Evolutionary conservation across 2,329 filamentous ascomycete genomes (phyloP), one percentile per base, ranked within the genome.

Genomic region (Grosmannia serpens): DNA sequence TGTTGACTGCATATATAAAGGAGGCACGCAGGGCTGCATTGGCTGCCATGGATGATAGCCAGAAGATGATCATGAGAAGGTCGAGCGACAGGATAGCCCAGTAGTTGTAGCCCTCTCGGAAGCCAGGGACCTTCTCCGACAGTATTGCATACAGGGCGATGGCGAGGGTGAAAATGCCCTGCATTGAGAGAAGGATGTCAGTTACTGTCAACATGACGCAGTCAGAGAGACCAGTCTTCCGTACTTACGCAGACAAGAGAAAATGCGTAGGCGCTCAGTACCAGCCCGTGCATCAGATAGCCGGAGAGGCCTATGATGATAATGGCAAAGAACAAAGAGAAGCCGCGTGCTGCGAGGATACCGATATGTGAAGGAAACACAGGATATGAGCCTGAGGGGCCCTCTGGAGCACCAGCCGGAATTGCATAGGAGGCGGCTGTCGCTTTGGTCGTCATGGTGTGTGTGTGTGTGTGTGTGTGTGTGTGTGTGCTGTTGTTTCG

Each of bases 11-110:
- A 24, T 56, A 35, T 3, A 35, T 63, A 61, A 70, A 70, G 10
- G 59, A 20, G 6, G 61, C 62, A 11, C 69, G 65, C n/a, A 66
- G 62, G 1, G 65, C 65, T 22, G 68, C 68, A 44, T 65, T 65
- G 54, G 68, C 62, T 24, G 64, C 69, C 63, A 69, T 62, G n/a
- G 68, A 69, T 3, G 68, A 61, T 7, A 70, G 65, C 69, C 68
- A 70, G 33, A 70, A 64, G 60, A 70, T 62, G 46, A 63, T 62
- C 66, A 70, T 68, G 27, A 68, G 38, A n/a, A 67, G 55, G 55
- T 70, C 68, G 13, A 70, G 65, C 1, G 67, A 56, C 22, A 70
- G 58, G 22, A 68, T 58, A 2, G 69, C 68, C 68, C 68, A 70
- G 62, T 69, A 69, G 62, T 70, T 69, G 64, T 70, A 70, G 15